Conservation (phyloP, 2,329 filamentous ascomycete genomes). For the Alternaria panax region DNA sequence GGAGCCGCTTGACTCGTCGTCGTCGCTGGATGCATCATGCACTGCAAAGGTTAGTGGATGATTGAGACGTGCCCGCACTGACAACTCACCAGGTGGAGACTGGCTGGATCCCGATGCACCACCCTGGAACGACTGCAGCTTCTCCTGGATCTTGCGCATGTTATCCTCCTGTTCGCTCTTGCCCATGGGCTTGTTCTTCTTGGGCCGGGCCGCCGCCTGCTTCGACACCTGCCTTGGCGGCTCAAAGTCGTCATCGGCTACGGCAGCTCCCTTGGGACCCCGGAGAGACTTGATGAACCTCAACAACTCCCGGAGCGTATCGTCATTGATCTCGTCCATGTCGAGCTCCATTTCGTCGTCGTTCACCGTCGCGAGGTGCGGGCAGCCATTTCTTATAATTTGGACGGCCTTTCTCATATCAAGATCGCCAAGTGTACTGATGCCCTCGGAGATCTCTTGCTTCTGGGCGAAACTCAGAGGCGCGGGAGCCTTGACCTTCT, state of each 20-base stretch:
- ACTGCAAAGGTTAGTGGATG: conserved; percentile 34
- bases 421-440: conserved; percentile 79
- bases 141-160: conserved; percentile 68
- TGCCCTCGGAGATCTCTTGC: conserved; percentile 86
- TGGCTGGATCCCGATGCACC: conserved; percentile 56
- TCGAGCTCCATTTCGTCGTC: conserved; percentile 71
- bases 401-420: conserved; percentile 82
- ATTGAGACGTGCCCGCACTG: conserved; percentile 15
- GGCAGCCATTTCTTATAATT: conserved; percentile 85
- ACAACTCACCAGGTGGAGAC: conserved; percentile 50
- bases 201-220: conserved; percentile 61
- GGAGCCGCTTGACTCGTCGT: conserved; percentile 58
- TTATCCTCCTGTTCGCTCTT: conserved; percentile 74
- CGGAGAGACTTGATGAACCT: conserved; percentile 59
- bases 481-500: conserved; percentile 63
- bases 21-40: conserved; percentile 59
- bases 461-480: conserved; percentile 82
- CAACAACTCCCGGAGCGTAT: conserved; percentile 64
- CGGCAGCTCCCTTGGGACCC: conserved; percentile 45
- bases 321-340: conserved; percentile 65
- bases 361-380: conserved; percentile 67
- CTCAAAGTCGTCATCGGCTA: conserved; percentile 59
- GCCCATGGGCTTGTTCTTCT: conserved; percentile 81
- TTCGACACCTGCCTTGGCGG: conserved; percentile 50
- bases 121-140: conserved; percentile 55